These are phyloP conservation scores for Chaetomiaceae sp. DNA, from an alignment of 2,329 filamentous ascomycete species.

Conservation along the genomic window DNA sequence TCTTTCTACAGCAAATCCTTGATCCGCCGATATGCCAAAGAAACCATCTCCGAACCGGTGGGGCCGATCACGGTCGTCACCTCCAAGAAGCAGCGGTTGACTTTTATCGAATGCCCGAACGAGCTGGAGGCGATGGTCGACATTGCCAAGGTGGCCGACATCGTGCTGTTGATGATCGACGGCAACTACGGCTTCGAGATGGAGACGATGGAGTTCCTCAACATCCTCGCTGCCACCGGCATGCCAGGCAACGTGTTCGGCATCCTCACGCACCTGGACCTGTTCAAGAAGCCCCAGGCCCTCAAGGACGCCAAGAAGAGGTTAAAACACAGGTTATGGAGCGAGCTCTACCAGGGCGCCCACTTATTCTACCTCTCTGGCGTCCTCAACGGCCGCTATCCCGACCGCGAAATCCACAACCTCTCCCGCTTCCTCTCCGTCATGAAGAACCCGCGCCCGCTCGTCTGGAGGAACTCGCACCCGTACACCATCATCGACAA, in stretches of 20 bases:
- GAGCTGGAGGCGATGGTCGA: constrained; percentile 96
- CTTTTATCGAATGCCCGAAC: constrained; percentile 96
- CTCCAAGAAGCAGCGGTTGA: constrained; percentile 89
- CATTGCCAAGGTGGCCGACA: constrained; percentile 93
- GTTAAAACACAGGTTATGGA: constrained; percentile 94
- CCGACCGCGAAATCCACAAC: constrained; percentile 94
- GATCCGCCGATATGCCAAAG: constrained; percentile 91
- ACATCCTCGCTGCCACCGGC: constrained; percentile 85
- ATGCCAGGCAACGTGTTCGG: constrained; percentile 99
- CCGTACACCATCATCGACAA: constrained; percentile 91
- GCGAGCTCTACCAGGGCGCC: constrained; percentile 91
- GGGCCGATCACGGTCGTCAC: constrained; percentile 95
- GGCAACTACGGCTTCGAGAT: constrained; percentile 99
- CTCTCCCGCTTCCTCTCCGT: constrained; percentile 91
- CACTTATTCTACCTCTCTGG: constrained; percentile 96
- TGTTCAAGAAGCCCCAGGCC: constrained; percentile 90
- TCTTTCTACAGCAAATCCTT: constrained; percentile 63
- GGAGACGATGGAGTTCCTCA: constrained; percentile 99
- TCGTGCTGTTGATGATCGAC: constrained; percentile 96
- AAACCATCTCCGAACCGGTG: constrained; percentile 82
- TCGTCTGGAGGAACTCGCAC: constrained; percentile 95
- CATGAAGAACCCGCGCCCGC: constrained; percentile 97
- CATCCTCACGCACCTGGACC: constrained; percentile 89
- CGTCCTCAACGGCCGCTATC: constrained; percentile 94
- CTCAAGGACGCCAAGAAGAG: constrained; percentile 93